phyloP scores from a whole-genome alignment of 768 basidiomycete genomes.

The Macrolepiota dolichaula region DNA sequence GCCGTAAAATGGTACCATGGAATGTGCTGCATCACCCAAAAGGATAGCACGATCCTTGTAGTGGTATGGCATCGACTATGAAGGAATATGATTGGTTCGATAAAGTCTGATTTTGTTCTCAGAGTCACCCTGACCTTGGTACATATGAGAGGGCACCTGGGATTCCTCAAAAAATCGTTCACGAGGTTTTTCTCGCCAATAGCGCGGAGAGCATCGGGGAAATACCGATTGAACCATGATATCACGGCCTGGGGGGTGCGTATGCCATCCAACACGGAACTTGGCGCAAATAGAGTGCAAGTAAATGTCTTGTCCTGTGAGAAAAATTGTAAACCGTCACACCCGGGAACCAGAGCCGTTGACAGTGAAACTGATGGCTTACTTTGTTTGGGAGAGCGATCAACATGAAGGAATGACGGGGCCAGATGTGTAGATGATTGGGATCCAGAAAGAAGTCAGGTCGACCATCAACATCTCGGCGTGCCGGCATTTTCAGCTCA shows the following conservation, averaged over 20 bases:
- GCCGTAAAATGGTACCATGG: constrained; percentile 98
- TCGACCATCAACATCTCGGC: constrained; percentile 53
- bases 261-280: constrained; percentile 68
- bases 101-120: constrained; percentile 16
- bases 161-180: constrained; percentile 78
- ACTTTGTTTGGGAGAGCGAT: constrained; percentile 98
- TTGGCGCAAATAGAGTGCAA: constrained; percentile 92
- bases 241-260: constrained; percentile 51
- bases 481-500: constrained; percentile 93
- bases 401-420: constrained; percentile 98
- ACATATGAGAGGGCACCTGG: constrained; percentile 85
- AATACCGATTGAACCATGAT: constrained; percentile 78
- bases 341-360: background rate
- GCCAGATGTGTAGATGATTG: constrained; percentile 98
- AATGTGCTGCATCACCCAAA: constrained; percentile 93
- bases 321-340: constrained; percentile 19
- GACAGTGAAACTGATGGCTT: constrained; percentile 18
- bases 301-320: constrained; percentile 94
- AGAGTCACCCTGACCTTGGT: constrained; percentile 65
- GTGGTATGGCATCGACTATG: constrained; percentile 82
- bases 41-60: constrained; percentile 85
- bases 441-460: constrained; percentile 84
- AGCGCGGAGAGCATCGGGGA: constrained; percentile 82
- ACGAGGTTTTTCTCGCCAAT: constrained; percentile 81
- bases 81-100: constrained; percentile 23